These are phyloP conservation scores for Cytospora schulzeri DNA, from an alignment of 2,329 filamentous ascomycete species.

Conservation along the genomic window DNA sequence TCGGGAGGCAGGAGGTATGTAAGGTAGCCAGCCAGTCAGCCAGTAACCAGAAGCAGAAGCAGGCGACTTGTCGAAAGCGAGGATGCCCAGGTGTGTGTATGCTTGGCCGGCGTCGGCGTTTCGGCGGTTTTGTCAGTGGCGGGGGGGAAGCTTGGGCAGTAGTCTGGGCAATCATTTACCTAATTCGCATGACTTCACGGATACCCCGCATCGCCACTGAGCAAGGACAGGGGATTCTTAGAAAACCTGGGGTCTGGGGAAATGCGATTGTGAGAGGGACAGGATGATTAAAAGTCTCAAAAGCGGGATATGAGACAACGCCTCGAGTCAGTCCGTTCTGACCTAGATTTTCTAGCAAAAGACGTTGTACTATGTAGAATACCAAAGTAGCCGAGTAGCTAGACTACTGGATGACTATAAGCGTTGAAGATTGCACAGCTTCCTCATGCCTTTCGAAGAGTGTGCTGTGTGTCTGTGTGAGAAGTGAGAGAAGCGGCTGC, in stretches of 20 bases:
- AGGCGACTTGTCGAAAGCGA: not conserved
- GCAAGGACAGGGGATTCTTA: slow-evolving; percentile 6
- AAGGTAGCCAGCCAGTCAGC: no score
- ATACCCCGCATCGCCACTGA: slow-evolving; percentile 1
- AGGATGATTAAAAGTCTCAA: not conserved
- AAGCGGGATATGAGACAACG: not conserved
- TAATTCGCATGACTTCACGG: not conserved
- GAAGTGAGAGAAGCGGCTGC: not conserved
- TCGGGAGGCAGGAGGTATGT: not conserved
- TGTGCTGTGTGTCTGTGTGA: not conserved
- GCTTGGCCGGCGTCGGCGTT: not conserved
- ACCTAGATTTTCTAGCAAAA: no score
- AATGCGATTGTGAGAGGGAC: not conserved
- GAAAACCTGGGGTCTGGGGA: slow-evolving; percentile 19
- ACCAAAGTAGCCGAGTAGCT: not conserved
- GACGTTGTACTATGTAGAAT: not conserved
- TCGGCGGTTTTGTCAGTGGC: not conserved
- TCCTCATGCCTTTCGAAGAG: not conserved
- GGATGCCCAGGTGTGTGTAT: not conserved
- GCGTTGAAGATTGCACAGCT: not conserved
- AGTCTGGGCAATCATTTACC: not conserved
- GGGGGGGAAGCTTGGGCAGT: not conserved
- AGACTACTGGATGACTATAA: not conserved
- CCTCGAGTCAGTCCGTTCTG: not conserved
- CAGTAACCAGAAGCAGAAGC: not conserved